phyloP scores from a whole-genome alignment of 75 land plant species.

The Larix kaempferi region DNA sequence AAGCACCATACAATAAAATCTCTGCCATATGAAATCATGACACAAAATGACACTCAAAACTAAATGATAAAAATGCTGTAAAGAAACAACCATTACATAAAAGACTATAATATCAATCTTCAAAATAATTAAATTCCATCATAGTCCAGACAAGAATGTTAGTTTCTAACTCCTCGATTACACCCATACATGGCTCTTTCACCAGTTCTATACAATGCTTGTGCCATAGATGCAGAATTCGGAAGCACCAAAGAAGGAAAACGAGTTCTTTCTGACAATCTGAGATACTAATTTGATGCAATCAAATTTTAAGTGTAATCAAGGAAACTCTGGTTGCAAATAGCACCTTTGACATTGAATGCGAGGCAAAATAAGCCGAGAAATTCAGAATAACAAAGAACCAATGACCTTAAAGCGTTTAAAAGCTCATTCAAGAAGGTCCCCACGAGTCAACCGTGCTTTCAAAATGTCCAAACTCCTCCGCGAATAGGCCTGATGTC shows the following conservation, averaged over 20 bases:
- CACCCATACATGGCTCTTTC: not conserved
- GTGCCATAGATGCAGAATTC: no score
- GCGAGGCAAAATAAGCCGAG: no score
- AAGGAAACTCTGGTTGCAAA: not conserved
- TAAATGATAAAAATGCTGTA: not conserved
- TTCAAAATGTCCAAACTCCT: no score
- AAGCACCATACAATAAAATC: not conserved
- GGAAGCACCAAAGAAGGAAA: no score
- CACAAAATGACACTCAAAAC: not conserved
- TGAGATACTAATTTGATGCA: conserved; percentile 3
- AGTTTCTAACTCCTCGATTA: not conserved
- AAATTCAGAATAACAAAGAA: no score
- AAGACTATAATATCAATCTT: not conserved
- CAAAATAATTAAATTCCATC: not conserved
- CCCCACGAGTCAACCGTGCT: no score
- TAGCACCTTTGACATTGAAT: no score
- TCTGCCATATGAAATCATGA: not conserved
- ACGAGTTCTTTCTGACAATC: not conserved
- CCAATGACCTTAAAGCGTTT: no score
- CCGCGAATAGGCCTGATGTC: not conserved
- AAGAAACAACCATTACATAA: not conserved
- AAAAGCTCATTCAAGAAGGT: not conserved
- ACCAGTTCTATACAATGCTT: not conserved
- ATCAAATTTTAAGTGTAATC: not conserved
- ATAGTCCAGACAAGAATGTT: not conserved